These are phyloP conservation scores for Trichosporon sp. DNA, from an alignment of 1,284 basidiomycete genomes.

Conservation along the genomic window DNA sequence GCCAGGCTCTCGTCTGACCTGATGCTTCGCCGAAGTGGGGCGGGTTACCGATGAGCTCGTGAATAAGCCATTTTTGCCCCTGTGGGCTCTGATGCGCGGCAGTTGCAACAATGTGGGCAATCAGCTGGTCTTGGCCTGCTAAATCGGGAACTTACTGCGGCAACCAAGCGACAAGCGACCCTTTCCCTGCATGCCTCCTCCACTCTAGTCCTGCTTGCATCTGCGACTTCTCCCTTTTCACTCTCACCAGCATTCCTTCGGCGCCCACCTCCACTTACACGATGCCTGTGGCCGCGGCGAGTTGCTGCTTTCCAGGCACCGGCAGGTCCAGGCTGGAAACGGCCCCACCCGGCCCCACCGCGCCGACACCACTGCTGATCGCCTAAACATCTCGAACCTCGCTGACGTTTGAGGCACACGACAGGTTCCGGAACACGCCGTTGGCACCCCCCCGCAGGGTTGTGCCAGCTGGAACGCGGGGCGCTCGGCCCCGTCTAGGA, in stretches of 20 bases:
- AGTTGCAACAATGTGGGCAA: neutral
- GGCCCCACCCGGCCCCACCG: neutral
- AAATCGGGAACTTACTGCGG: neutral
- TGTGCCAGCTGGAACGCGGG: neutral
- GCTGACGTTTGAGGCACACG: neutral
- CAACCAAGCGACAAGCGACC: neutral
- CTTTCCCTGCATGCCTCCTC: neutral
- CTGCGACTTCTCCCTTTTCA: neutral
- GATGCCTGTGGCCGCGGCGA: neutral
- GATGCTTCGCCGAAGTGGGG: neutral
- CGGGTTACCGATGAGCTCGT: neutral
- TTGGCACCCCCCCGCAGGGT: neutral
- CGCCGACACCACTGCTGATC: neutral
- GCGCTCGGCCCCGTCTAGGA: neutral
- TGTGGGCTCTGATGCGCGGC: neutral
- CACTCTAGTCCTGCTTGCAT: neutral
- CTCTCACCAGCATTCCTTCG: neutral
- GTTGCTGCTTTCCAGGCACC: neutral
- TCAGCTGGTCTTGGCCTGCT: conserved; percentile 1
- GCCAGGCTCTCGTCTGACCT: neutral
- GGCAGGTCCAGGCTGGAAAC: neutral
- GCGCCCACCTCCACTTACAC: neutral
- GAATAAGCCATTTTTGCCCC: neutral
- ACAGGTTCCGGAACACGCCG: neutral
- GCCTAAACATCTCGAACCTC: neutral